Percentiles rank a stretch among this genome's conserved stretches.
Conservation (phyloP, 768 basidiomycete species). For the Tylopilus rubrobrunneus region DNA sequence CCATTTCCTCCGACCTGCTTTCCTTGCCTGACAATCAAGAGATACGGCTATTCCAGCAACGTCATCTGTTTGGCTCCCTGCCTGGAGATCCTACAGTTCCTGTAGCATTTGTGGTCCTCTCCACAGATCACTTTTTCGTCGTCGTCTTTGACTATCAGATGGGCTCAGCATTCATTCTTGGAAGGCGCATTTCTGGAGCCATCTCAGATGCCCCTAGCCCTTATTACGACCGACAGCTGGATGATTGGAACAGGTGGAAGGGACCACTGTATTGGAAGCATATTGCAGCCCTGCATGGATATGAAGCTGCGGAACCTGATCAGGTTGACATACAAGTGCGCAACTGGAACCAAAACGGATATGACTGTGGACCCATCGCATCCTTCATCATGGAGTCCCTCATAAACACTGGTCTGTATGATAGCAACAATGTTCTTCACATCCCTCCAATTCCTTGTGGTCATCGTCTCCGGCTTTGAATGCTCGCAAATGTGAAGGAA, state of each 20-base stretch:
- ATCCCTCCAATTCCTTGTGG: conserved; percentile 1
- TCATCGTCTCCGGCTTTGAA: not conserved
- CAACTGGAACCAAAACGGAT: not conserved
- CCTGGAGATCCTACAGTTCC: not conserved
- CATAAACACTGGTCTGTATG: not conserved
- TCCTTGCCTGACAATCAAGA: not conserved
- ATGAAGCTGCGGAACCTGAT: not conserved
- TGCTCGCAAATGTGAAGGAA: not conserved
- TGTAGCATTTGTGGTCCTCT: not conserved
- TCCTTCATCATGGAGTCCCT: conserved; percentile 1
- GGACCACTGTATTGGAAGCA: not conserved
- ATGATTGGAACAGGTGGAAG: not conserved
- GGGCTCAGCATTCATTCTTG: not conserved
- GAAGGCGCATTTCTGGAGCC: not conserved
- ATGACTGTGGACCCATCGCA: conserved; percentile 10
- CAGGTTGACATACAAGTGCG: not conserved
- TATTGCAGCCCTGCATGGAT: not conserved
- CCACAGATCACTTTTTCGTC: not conserved
- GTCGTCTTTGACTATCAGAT: not conserved
- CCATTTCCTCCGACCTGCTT: not conserved
- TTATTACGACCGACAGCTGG: not conserved
- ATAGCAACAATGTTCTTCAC: not conserved
- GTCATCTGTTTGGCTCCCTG: not conserved
- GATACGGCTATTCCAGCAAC: not conserved
- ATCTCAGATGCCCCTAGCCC: not conserved